Evolutionary conservation across 2,329 filamentous ascomycete genomes (phyloP).

Genomic region (Hymenoscyphus fraxineus): DNA sequence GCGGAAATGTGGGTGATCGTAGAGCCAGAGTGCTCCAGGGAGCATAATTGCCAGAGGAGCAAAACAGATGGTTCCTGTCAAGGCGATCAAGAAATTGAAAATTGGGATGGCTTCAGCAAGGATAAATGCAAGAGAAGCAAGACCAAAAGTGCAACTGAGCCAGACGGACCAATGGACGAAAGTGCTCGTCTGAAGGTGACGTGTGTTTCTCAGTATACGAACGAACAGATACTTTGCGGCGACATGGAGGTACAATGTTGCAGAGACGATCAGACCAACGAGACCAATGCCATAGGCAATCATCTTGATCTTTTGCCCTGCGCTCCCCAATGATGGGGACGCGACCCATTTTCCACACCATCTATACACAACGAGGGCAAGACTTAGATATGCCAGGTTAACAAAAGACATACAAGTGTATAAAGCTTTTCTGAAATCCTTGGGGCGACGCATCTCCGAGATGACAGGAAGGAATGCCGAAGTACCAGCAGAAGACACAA

Average conservation of each 20-base stretch:
- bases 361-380: conserved; percentile 50
- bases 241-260: conserved; percentile 41
- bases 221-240: conserved; percentile 55
- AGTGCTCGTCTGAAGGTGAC: conserved; percentile 50
- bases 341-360: conserved; percentile 62
- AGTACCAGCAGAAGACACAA: conserved; percentile 56
- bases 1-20: conserved; percentile 43
- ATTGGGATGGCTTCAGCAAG: conserved; percentile 52
- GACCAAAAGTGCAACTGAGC: conserved; percentile 43
- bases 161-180: conserved; percentile 49
- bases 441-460: conserved; percentile 58
- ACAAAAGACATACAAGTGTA: conserved; percentile 57
- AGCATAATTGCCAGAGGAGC: conserved; percentile 47
- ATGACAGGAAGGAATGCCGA: conserved; percentile 62
- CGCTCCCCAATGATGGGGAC: conserved; percentile 57
- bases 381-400: conserved; percentile 53
- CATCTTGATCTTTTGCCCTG: conserved; percentile 57
- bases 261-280: conserved; percentile 50
- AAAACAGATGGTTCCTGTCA: conserved; percentile 49
- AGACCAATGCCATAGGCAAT: conserved; percentile 58
- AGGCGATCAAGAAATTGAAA: conserved; percentile 49
- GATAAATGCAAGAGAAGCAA: conserved; percentile 45
- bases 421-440: conserved; percentile 57
- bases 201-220: conserved; percentile 47
- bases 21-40: conserved; percentile 49